Evolutionary conservation across 1,139 yeast genomes (phyloP).

Genomic region (Candida sojae): DNA sequence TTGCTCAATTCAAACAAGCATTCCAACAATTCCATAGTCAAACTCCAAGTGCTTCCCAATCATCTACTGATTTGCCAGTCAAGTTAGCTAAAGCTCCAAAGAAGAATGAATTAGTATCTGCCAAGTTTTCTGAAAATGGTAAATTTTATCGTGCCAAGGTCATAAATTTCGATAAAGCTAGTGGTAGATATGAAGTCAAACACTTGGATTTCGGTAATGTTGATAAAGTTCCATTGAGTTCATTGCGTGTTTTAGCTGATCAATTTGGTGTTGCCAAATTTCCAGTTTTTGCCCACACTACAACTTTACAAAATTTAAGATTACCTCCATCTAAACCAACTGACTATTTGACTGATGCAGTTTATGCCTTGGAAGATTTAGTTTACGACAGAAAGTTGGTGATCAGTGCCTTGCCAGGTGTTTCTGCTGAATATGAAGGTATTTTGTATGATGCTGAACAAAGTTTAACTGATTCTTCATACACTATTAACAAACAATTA

Average conservation of each 20-base stretch:
- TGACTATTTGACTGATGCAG: conserved; percentile 62
- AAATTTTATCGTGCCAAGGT: conserved; percentile 66
- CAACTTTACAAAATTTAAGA: conserved; percentile 55
- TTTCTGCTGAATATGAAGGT: conserved; percentile 47
- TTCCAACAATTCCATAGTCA: conserved; percentile 49
- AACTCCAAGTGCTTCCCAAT: conserved; percentile 35
- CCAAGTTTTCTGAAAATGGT: conserved; percentile 53
- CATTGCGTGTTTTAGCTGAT: conserved; percentile 57
- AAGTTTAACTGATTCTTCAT: conserved; percentile 55
- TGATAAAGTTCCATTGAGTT: conserved; percentile 47
- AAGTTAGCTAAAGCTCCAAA: conserved; percentile 49
- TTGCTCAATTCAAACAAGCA: conserved; percentile 45
- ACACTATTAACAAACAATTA: conserved; percentile 64
- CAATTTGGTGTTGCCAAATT: conserved; percentile 42
- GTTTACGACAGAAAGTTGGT: conserved; percentile 60
- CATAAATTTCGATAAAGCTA: conserved; percentile 47
- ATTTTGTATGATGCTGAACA: conserved; percentile 64
- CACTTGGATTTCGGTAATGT: conserved; percentile 69
- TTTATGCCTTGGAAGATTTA: conserved; percentile 56
- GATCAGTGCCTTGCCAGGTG: conserved; percentile 50
- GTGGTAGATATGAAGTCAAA: conserved; percentile 51
- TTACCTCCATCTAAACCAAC: conserved; percentile 62
- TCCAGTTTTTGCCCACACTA: conserved; percentile 62
- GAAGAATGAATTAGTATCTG: conserved; percentile 62
- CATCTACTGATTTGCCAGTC: conserved; percentile 48